These are phyloP conservation scores for Ashbya aceris DNA, from an alignment of 1,139 yeast species.

Conservation along the genomic window DNA sequence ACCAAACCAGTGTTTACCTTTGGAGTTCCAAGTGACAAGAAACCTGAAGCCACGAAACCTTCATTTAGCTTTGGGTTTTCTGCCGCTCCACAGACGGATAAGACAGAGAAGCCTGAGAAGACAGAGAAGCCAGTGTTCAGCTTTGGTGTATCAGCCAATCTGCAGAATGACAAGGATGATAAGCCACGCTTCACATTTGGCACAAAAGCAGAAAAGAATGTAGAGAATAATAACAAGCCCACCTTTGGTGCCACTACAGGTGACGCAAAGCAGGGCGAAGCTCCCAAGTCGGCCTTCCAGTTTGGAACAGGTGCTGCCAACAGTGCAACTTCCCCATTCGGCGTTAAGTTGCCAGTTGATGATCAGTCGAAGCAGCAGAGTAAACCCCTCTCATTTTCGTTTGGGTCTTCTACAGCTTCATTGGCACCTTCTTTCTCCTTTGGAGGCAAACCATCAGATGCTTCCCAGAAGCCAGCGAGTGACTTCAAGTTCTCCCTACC, in stretches of 20 bases:
- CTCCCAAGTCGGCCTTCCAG: not conserved
- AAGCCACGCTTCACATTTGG: conserved; percentile 32
- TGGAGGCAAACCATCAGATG: conserved; percentile 11
- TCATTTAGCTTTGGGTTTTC: conserved; percentile 14
- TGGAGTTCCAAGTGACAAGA: conserved; percentile 10
- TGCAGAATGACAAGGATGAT: conserved; percentile 10
- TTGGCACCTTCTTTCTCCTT: conserved; percentile 17
- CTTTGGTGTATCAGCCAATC: conserved; percentile 13
- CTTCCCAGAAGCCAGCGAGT: conserved; percentile 9
- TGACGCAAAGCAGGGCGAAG: not conserved
- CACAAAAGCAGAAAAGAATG: conserved; percentile 7
- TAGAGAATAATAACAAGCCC: conserved; percentile 7
- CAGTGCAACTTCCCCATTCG: conserved; percentile 28
- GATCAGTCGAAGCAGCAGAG: conserved; percentile 3
- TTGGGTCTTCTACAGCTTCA: conserved; percentile 21
- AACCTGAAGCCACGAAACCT: conserved; percentile 2
- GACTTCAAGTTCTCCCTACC: conserved; percentile 29
- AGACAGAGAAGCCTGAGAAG: conserved; percentile 13
- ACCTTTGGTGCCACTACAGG: not conserved
- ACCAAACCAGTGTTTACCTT: conserved; percentile 21
- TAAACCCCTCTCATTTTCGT: conserved; percentile 28
- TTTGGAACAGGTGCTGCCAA: not conserved
- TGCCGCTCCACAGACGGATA: not conserved
- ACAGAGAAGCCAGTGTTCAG: conserved; percentile 17
- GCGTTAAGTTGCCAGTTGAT: conserved; percentile 6